Base-by-base conservation (phyloP, 371 early-diverging fungal species). In the Mucor velutinosus region DNA sequence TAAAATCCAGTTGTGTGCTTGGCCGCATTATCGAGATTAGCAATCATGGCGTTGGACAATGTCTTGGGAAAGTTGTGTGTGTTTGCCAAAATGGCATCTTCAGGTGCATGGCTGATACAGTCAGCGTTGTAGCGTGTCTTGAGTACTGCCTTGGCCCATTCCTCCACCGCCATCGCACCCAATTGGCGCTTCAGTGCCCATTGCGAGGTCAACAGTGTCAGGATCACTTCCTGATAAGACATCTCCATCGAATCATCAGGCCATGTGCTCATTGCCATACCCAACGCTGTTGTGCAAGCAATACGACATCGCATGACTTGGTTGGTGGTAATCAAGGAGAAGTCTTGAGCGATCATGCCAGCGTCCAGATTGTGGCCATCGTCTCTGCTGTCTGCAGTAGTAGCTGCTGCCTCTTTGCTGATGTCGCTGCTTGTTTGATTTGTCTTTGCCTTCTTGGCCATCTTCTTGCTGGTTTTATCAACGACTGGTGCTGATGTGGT, bases 281-380 rank as follows among this genome's bases (percentile, higher is more conserved):
- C 98, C 4, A 98, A 80, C 0, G 94, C 94, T 7, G 85, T 89
- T 15, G 92, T 89, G 21, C 90, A 92, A 0, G 88, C 86, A 25
- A 96, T 72, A 37, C 97, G 90, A 25, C 95, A 94, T 11, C 92
- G 90, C 69, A 95, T 77, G 32, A 98, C 88, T 39, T 89, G 87
- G 11, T 90, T 92, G 17, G 80, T 79, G 0, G 89, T 77, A 8
- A 97, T 87, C 47, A 98, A 78, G 0, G 94, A 91, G 57, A 97
- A 77, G 67, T 98, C 99, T 71, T 97, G 97, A 60, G 86, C 84
- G 32, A 94, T 82, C 95, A 98, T 96, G 15, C 94, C 95, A 21
- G 89, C 81, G 71, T 98, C 99, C 49, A 96, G 85, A 64, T 92
- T 92, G 70, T 91, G 90, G 7, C 82, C 51, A 10, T 76, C 81